These are phyloP conservation scores for Helianthus annuus DNA, from an alignment of 129 eudicot genomes.

Conservation along the genomic window HanXRQr2.0-SUNRISE NC_035447.2:40289549-40290048, in stretches of 20 bases:
- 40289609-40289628: constrained; percentile 12
- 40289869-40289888: constrained; percentile 67
- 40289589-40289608: not conserved
- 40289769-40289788: constrained; percentile 77
- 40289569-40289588: constrained; percentile 1
- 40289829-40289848: constrained; percentile 57
- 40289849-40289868: constrained; percentile 70
- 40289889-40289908: constrained; percentile 58
- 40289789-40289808: constrained; percentile 81
- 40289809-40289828: constrained; percentile 69
- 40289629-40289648: constrained; percentile 82
- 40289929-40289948: not conserved
- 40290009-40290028: too few relatives aligned
- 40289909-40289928: constrained; percentile 70
- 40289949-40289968: not conserved
- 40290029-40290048: too few relatives aligned
- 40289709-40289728: constrained; percentile 91
- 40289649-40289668: constrained; percentile 84
- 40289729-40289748: constrained; percentile 79
- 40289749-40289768: constrained; percentile 67
- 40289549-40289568: not conserved
- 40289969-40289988: too few relatives aligned
- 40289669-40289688: constrained; percentile 73
- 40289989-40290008: too few relatives aligned
- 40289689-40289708: constrained; percentile 71